Percentiles rank a stretch among this genome's conserved stretches.
These are phyloP conservation scores for Monosporascus ibericus DNA, from an alignment of 2,329 filamentous ascomycete species.

Conservation along the genomic window DNA sequence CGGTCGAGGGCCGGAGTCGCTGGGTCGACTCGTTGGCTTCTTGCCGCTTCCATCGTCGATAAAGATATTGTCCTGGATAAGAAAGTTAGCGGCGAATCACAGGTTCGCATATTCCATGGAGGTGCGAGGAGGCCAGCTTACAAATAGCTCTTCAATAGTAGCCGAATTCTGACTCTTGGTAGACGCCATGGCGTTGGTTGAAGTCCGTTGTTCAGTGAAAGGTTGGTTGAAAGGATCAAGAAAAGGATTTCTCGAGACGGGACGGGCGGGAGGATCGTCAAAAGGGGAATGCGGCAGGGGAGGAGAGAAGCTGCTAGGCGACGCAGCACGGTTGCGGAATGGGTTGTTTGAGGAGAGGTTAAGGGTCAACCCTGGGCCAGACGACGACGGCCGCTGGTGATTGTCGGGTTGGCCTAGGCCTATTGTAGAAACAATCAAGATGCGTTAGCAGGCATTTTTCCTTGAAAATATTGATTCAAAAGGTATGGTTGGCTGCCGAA, in stretches of 20 bases:
- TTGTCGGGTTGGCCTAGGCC: conserved; percentile 30
- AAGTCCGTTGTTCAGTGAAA: conserved; percentile 27
- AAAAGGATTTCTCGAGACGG: conserved; percentile 70
- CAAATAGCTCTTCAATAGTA: conserved; percentile 68
- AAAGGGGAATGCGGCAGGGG: conserved; percentile 48
- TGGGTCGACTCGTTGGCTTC: conserved; percentile 26
- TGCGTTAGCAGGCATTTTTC: conserved; percentile 16
- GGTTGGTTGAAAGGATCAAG: conserved; percentile 45
- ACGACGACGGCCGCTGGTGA: conserved; percentile 17
- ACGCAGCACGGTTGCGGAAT: conserved; percentile 66
- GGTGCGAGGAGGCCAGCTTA: conserved; percentile 42
- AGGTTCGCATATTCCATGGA: background rate
- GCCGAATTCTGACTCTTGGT: conserved; percentile 41
- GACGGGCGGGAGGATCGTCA: conserved; percentile 53
- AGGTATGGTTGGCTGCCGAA: conserved; percentile 1
- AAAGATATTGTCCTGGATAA: conserved; percentile 57
- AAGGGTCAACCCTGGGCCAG: conserved; percentile 48
- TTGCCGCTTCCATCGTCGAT: conserved; percentile 49
- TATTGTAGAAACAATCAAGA: conserved; percentile 18
- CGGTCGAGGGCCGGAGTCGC: conserved; percentile 16
- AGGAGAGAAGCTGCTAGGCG: conserved; percentile 41
- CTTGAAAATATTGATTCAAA: conserved; percentile 2
- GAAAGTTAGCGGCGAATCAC: conserved; percentile 24
- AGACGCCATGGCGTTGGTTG: conserved; percentile 45
- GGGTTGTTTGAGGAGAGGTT: conserved; percentile 79